phyloP scores from a whole-genome alignment of 148 eudicot species.

The Amaranthus palmeri region DNA sequence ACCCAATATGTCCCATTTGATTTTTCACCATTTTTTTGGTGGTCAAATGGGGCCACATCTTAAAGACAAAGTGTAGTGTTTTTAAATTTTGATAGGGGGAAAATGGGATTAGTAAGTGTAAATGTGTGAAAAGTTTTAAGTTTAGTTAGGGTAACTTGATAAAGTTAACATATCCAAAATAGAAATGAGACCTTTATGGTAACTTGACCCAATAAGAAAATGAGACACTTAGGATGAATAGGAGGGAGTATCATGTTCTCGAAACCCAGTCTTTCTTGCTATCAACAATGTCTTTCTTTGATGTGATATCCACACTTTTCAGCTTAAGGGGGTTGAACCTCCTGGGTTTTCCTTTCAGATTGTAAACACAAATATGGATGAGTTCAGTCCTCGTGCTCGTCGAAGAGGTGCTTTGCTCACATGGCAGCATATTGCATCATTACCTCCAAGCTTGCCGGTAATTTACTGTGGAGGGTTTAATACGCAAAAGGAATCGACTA shows the following conservation, averaged over 20 bases:
- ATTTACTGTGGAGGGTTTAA: conserved; percentile 95
- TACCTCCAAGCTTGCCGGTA: conserved; percentile 94
- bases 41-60: too few relatives aligned
- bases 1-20: too few relatives aligned
- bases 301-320: conserved; percentile 79
- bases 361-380: conserved; percentile 94
- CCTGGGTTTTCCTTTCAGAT: conserved; percentile 97
- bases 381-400: conserved; percentile 88
- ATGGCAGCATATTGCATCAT: conserved; percentile 98
- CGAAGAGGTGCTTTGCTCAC: conserved; percentile 94
- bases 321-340: conserved; percentile 89
- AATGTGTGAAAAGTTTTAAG: too few relatives aligned
- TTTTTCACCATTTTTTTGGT: too few relatives aligned
- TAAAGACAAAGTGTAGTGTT: too few relatives aligned
- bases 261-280: background rate
- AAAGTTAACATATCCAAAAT: too few relatives aligned
- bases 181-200: too few relatives aligned
- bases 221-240: too few relatives aligned
- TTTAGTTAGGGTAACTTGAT: too few relatives aligned
- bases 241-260: background rate
- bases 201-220: too few relatives aligned
- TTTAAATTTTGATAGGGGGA: too few relatives aligned
- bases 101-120: too few relatives aligned
- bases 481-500: conserved; percentile 95
- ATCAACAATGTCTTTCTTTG: conserved; percentile 43